A percentile compares a stretch with the other conserved stretches of the same genome.
Conservation (phyloP, 2,329 filamentous ascomycete genomes). For the Emericellopsis atlantica region DNA sequence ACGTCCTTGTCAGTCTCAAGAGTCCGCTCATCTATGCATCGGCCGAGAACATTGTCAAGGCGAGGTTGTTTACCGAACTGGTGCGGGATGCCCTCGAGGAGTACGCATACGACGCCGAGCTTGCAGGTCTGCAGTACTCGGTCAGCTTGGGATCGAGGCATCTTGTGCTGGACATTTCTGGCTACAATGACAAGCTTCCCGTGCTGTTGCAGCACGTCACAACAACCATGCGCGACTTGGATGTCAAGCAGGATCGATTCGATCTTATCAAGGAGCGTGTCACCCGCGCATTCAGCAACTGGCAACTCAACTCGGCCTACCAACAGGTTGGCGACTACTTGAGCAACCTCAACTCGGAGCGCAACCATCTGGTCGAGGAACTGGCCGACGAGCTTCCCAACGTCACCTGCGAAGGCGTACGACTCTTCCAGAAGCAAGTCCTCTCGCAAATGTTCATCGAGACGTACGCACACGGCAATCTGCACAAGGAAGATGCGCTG, state of each 20-base stretch:
- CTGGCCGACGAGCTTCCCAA: constrained; percentile 62
- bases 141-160: constrained; percentile 63
- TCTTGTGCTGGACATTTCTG: constrained; percentile 65
- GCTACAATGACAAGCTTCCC: constrained; percentile 93
- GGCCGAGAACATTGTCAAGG: constrained; percentile 66
- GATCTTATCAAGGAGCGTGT: constrained; percentile 82
- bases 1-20: constrained; percentile 66
- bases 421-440: constrained; percentile 66
- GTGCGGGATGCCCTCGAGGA: constrained; percentile 83
- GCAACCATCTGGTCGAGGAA: constrained; percentile 68
- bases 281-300: constrained; percentile 67
- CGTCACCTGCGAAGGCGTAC: constrained; percentile 63
- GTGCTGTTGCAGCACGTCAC: constrained; percentile 86
- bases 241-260: constrained; percentile 79
- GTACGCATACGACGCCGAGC: constrained; percentile 90
- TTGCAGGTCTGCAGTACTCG: constrained; percentile 77
- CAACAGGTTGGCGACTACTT: constrained; percentile 77
- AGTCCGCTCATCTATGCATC: constrained; percentile 71
- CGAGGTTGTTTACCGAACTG: constrained; percentile 69
- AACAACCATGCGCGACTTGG: constrained; percentile 69
- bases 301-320: constrained; percentile 79
- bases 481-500: constrained; percentile 87
- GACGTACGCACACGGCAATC: constrained; percentile 77
- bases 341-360: constrained; percentile 66
- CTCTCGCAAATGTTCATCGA: constrained; percentile 80